These are phyloP conservation scores for Durusdinium trenchii DNA, from an alignment of 73 alveolate species.

Conservation along the genomic window DNA sequence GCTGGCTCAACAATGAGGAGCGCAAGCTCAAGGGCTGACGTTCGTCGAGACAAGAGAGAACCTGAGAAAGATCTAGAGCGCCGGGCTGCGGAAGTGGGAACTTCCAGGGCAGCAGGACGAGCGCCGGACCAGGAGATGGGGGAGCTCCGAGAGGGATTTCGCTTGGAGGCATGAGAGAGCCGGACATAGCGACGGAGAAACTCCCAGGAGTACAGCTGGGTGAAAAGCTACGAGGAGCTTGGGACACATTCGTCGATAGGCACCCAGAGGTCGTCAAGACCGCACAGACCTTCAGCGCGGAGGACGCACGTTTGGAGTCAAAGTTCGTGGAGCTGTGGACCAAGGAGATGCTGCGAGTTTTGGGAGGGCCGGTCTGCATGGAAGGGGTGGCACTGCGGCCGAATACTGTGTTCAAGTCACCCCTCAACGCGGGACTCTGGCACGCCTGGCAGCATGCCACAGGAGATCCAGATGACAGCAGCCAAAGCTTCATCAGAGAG, in stretches of 20 bases:
- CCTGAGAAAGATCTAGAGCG: neutral
- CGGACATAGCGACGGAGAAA: neutral
- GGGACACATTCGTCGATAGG: neutral
- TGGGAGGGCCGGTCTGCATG: neutral
- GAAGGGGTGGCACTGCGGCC: neutral
- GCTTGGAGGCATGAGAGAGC: slow-evolving; percentile 50
- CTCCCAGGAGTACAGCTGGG: neutral
- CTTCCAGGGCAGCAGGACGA: neutral
- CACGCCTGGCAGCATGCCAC: slow-evolving; percentile 15
- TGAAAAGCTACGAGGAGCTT: neutral
- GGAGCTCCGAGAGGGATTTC: neutral
- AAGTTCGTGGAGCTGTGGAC: neutral
- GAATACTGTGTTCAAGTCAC: neutral
- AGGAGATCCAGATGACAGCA: slow-evolving; percentile 15
- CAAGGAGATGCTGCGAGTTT: neutral
- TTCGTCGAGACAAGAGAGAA: neutral
- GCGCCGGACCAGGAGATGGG: neutral
- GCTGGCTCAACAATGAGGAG: slow-evolving; percentile 32
- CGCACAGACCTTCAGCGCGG: neutral
- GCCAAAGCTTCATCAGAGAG: neutral
- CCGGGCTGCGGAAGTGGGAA: neutral
- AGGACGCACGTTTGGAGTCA: neutral
- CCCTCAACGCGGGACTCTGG: neutral
- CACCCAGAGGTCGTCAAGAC: neutral
- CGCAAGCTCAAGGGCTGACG: too few species aligned